Evolutionary conservation across 2,329 filamentous ascomycete species (phyloP).

Genomic region (Periconia sp.): DNA sequence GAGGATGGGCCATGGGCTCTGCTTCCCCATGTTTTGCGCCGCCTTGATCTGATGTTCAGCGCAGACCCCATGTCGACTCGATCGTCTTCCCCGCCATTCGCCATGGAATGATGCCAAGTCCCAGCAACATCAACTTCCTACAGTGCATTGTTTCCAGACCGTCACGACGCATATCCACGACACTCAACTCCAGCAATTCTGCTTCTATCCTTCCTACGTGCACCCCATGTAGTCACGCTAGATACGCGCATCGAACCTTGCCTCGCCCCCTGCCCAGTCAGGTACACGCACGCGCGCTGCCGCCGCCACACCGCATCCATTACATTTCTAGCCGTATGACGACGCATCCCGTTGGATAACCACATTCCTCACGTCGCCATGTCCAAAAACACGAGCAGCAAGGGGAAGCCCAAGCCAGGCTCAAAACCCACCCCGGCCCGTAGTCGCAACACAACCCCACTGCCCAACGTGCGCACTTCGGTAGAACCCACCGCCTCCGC

Average conservation of each 20-base stretch:
- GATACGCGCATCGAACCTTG: too few species aligned
- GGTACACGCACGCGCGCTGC: not conserved
- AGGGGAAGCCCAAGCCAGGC: slow-evolving; percentile 56
- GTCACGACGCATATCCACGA: too few species aligned
- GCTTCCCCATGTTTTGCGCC: too few species aligned
- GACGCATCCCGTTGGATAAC: slow-evolving; percentile 1
- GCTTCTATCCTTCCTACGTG: not conserved
- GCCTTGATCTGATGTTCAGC: too few species aligned
- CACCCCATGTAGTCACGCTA: not conserved
- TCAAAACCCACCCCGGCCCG: slow-evolving; percentile 43
- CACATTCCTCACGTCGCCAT: slow-evolving; percentile 11
- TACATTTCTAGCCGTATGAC: not conserved
- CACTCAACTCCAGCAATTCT: not conserved
- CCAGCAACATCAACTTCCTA: too few species aligned
- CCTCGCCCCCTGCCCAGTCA: too few species aligned
- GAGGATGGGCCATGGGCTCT: too few species aligned
- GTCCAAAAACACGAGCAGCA: slow-evolving; percentile 34
- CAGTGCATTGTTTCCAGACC: too few species aligned
- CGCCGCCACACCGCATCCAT: not conserved
- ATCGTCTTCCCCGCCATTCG: too few species aligned
- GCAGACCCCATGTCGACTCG: too few species aligned
- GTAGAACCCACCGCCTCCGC: slow-evolving; percentile 43
- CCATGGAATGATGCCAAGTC: too few species aligned
- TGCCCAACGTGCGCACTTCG: slow-evolving; percentile 56
- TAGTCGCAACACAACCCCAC: slow-evolving; percentile 78